Evolutionary conservation across 176 grass and related monocot species (phyloP).

Genomic region (Leersia perrieri): DNA sequence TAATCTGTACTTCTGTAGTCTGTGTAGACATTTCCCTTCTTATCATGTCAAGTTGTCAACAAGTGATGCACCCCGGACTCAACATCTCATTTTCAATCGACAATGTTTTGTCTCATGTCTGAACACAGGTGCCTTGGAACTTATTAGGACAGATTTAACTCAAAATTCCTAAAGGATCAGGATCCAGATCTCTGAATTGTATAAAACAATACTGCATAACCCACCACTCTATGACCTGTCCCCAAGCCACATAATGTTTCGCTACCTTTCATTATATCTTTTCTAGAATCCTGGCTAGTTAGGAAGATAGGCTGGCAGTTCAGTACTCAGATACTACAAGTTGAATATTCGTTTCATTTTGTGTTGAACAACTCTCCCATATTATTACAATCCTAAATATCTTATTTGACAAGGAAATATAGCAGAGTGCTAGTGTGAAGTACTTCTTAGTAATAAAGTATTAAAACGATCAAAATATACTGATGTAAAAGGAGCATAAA

Average conservation of each 20-base stretch:
- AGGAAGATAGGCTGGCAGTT: background rate
- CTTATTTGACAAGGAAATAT: background rate
- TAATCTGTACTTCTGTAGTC: background rate
- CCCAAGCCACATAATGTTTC: background rate
- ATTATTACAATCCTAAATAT: background rate
- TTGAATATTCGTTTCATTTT: background rate
- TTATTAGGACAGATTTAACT: background rate
- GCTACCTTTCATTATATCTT: slow-evolving; percentile 4
- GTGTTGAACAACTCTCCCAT: background rate
- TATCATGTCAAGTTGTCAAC: background rate
- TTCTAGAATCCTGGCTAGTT: background rate
- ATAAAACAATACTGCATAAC: background rate
- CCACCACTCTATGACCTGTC: background rate
- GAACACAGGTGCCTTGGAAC: background rate
- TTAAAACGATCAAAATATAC: slow-evolving; percentile 2
- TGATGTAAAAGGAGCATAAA: background rate
- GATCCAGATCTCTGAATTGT: background rate
- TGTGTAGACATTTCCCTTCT: background rate
- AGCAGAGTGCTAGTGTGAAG: background rate
- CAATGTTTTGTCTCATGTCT: background rate
- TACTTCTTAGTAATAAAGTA: slow-evolving; percentile 15
- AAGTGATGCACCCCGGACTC: background rate
- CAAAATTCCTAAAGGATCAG: background rate
- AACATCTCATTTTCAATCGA: background rate
- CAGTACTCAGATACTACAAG: background rate